phyloP scores from a whole-genome alignment of 345 rosid genomes.

The Salix purpurea region DNA sequence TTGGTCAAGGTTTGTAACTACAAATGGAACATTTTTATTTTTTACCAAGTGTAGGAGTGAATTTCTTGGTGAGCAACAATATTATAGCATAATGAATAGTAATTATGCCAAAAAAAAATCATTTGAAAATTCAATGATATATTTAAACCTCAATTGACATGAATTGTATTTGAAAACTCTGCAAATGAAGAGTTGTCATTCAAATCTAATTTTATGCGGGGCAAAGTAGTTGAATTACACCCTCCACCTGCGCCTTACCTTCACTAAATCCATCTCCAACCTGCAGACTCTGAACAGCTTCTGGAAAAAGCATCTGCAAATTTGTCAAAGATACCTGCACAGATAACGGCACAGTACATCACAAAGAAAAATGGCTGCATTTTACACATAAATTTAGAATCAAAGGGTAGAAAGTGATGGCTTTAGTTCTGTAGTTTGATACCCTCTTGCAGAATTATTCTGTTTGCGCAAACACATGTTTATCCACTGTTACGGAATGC shows the following conservation, averaged over 20 bases:
- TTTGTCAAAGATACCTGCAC: constrained; percentile 85
- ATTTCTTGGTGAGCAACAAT: neutral
- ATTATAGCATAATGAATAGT: neutral
- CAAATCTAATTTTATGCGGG: neutral
- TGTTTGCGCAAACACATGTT: constrained; percentile 94
- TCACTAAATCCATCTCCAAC: constrained; percentile 95
- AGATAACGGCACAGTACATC: neutral
- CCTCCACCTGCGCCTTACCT: constrained; percentile 63
- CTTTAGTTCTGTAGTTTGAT: constrained; percentile 5
- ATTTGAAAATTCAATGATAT: neutral
- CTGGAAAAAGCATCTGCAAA: constrained; percentile 79
- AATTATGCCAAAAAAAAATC: too few relatives aligned
- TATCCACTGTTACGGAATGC: constrained; percentile 94
- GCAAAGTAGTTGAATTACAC: neutral
- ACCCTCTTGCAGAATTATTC: constrained; percentile 97
- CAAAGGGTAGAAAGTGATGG: neutral
- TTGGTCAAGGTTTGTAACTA: neutral
- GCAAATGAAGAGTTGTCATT: neutral
- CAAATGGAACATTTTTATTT: neutral
- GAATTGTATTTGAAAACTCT: neutral
- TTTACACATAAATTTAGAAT: neutral
- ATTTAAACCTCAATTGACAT: neutral
- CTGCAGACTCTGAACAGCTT: constrained; percentile 76
- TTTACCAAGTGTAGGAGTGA: neutral
- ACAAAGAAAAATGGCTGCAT: neutral